Conservation (phyloP, 139 green algal genomes). For the Auxenochlorella pyrenoidosa region DNA sequence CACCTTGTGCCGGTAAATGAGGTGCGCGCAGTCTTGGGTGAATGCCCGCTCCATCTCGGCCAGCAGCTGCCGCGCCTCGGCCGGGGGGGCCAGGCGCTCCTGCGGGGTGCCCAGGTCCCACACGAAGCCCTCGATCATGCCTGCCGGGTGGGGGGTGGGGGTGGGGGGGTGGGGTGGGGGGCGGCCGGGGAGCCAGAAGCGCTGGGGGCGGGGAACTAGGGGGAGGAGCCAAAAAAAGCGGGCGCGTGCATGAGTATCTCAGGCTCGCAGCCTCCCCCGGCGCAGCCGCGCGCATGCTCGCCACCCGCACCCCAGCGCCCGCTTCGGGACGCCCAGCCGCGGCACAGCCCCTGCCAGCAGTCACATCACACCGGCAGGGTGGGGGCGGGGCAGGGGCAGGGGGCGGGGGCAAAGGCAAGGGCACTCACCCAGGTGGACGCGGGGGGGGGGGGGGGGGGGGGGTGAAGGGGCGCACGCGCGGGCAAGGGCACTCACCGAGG, state of each 20-base stretch:
- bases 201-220: neutral
- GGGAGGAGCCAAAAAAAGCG: no score
- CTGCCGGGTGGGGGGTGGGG: neutral
- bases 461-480: no score
- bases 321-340: no score
- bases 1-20: constrained; percentile 43
- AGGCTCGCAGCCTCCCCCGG: no score
- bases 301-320: no score
- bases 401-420: neutral
- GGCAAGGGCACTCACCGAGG: constrained; percentile 7
- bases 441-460: no score
- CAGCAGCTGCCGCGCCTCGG: constrained; percentile 48
- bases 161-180: neutral
- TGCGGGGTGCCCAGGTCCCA: constrained; percentile 50
- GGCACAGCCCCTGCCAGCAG: no score
- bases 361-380: no score
- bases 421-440: no score
- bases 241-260: no score
- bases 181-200: neutral
- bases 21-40: neutral
- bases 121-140: constrained; percentile 55
- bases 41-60: constrained; percentile 50
- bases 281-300: no score
- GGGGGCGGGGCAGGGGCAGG: neutral
- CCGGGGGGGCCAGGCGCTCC: constrained; percentile 12